Percentiles rank a stretch among this genome's conserved stretches.
Conservation (phyloP, 177 flowering plant genomes). For the Vitis hybrid region DNA sequence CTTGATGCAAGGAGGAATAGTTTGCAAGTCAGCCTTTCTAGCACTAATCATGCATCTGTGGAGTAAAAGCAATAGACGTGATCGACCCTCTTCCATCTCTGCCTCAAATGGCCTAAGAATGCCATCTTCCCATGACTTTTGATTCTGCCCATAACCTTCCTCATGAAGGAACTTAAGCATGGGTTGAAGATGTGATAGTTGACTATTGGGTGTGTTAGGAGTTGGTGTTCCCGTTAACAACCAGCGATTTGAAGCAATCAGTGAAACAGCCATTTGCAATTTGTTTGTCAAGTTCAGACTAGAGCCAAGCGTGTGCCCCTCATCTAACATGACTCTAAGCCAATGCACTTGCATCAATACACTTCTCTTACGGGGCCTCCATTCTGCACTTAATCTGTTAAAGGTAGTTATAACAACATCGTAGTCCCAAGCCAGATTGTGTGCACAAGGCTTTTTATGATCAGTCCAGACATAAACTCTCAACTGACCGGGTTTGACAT, state of each 20-base stretch:
- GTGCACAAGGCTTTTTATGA: constrained; percentile 65
- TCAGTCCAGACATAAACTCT: constrained; percentile 78
- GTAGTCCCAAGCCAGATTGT: constrained; percentile 91
- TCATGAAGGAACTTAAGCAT: constrained; percentile 90
- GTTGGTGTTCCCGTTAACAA: constrained; percentile 94
- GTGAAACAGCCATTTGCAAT: constrained; percentile 83
- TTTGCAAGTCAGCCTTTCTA: constrained; percentile 72
- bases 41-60: constrained; percentile 95
- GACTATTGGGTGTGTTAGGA: constrained; percentile 89
- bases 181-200: constrained; percentile 86
- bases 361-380: constrained; percentile 75
- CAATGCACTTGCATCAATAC: constrained; percentile 88
- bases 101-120: constrained; percentile 93
- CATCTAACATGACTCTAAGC: constrained; percentile 91
- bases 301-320: constrained; percentile 97
- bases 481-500: constrained; percentile 75
- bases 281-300: constrained; percentile 90
- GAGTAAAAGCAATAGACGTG: constrained; percentile 70
- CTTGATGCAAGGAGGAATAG: constrained; percentile 93
- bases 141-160: constrained; percentile 78
- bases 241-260: constrained; percentile 82
- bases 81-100: constrained; percentile 84
- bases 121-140: constrained; percentile 88
- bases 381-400: constrained; percentile 89
- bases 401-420: constrained; percentile 94